phyloP scores from a whole-genome alignment of 129 eudicot genomes.

The Sambucus nigra region DNA sequence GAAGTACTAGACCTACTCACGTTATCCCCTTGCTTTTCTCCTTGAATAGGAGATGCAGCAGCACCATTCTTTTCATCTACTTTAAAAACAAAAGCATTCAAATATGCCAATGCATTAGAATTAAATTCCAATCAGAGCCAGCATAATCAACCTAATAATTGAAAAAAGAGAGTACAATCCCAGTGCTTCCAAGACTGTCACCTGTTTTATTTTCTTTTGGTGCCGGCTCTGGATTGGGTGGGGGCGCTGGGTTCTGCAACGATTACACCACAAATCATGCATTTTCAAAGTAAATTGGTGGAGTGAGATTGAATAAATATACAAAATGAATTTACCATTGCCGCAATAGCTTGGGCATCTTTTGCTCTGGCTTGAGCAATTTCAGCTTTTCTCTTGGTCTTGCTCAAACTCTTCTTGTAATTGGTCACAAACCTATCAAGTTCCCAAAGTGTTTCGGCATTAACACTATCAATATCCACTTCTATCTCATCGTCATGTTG shows the following conservation, averaged over 20 bases:
- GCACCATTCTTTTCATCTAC: conserved; percentile 36
- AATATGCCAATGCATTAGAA: neutral
- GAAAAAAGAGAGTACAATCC: conserved; percentile 1
- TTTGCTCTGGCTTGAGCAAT: conserved; percentile 56
- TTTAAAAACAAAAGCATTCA: neutral
- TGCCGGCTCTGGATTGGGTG: conserved; percentile 15
- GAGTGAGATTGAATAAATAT: neutral
- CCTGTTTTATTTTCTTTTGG: conserved; percentile 44
- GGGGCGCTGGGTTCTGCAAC: conserved; percentile 51
- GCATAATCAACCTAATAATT: neutral
- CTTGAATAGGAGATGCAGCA: conserved; percentile 33
- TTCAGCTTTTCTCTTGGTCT: conserved; percentile 69
- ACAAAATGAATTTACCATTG: conserved; percentile 18
- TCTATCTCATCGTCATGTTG: conserved; percentile 90
- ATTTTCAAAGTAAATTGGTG: neutral
- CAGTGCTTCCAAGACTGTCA: conserved; percentile 4
- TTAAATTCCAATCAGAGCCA: neutral
- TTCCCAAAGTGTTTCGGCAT: conserved; percentile 95
- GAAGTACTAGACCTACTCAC: conserved; percentile 75
- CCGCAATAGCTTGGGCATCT: conserved; percentile 31
- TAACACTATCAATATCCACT: conserved; percentile 86
- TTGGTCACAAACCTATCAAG: conserved; percentile 87
- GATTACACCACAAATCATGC: conserved; percentile 7
- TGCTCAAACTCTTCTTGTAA: conserved; percentile 79
- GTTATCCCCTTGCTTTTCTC: conserved; percentile 38